phyloP scores from a whole-genome alignment of 345 rosid species.

The Geranium brycei region DNA sequence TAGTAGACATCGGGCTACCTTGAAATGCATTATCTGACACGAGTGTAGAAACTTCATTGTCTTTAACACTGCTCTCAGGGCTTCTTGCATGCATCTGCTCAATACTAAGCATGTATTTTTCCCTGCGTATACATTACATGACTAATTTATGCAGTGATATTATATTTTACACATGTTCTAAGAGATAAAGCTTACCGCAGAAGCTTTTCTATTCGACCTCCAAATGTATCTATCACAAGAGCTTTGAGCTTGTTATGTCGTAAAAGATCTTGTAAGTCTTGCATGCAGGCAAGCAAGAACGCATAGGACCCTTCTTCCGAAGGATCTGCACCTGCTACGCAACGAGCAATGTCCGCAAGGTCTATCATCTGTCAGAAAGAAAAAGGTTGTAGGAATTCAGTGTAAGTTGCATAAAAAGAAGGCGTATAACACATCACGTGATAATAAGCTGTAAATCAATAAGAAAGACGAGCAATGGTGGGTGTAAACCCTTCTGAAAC shows the following conservation, averaged over 20 bases:
- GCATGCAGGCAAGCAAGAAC: constrained; percentile 62
- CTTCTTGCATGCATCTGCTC: constrained; percentile 32
- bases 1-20: constrained; percentile 31
- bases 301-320: constrained; percentile 48
- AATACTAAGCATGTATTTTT: constrained; percentile 49
- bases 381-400: constrained; percentile 1
- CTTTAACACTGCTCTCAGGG: constrained; percentile 23
- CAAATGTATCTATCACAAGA: constrained; percentile 70
- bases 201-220: constrained; percentile 62
- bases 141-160: background rate
- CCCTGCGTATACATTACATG: constrained; percentile 30
- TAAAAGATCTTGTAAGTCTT: constrained; percentile 64
- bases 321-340: constrained; percentile 54
- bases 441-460: background rate
- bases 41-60: constrained; percentile 28
- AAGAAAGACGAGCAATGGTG: background rate
- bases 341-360: constrained; percentile 73
- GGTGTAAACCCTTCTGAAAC: background rate
- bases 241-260: constrained; percentile 57
- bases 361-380: constrained; percentile 48
- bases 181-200: constrained; percentile 32
- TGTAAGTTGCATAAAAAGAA: background rate
- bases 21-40: constrained; percentile 34
- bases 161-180: constrained; percentile 5
- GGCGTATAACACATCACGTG: background rate